Conservation (phyloP, 2,329 filamentous ascomycete genomes). For the Fusarium albidum region DNA sequence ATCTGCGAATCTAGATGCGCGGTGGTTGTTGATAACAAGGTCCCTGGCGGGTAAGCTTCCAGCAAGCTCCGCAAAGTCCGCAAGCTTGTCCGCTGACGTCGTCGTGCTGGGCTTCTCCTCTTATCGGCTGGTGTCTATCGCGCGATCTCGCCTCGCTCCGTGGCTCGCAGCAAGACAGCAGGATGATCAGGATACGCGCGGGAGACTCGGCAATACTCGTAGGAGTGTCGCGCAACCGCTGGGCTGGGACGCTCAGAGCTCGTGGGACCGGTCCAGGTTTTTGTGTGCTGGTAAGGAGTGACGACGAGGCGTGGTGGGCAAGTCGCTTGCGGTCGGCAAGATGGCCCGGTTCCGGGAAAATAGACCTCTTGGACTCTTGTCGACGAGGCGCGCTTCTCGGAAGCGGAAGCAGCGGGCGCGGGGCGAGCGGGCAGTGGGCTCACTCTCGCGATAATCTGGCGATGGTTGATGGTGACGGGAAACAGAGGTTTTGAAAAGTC, state of each 20-base stretch:
- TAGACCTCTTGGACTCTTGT: slow-evolving; percentile 1
- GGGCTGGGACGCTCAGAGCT: slow-evolving; percentile 6
- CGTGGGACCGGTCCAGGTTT: slow-evolving; percentile 3
- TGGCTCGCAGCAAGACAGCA: neutral
- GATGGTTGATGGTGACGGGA: slow-evolving; percentile 30
- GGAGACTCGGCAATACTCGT: slow-evolving; percentile 3
- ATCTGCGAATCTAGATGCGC: slow-evolving; percentile 8
- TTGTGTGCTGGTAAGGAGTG: slow-evolving; percentile 19
- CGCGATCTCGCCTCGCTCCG: neutral
- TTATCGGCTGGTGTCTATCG: slow-evolving; percentile 7
- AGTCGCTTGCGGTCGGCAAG: slow-evolving; percentile 16
- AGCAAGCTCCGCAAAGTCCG: slow-evolving; percentile 12
- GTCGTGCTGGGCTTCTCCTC: neutral
- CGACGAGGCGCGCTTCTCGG: slow-evolving; percentile 8
- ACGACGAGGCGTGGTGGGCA: slow-evolving; percentile 8
- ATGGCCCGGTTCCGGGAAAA: slow-evolving; percentile 4
- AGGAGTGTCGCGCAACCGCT: slow-evolving; percentile 1
- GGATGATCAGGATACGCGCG: too few species aligned
- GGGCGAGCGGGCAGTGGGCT: slow-evolving; percentile 24
- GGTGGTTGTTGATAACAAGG: neutral
- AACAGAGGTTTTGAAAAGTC: slow-evolving; percentile 39
- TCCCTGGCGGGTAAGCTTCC: slow-evolving; percentile 2
- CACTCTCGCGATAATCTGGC: slow-evolving; percentile 32
- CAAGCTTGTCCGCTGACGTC: slow-evolving; percentile 14
- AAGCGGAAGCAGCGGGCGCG: slow-evolving; percentile 9